Evolutionary conservation across 2,329 filamentous ascomycete species (phyloP).

Genomic region (Diaporthe aspalathi): DNA sequence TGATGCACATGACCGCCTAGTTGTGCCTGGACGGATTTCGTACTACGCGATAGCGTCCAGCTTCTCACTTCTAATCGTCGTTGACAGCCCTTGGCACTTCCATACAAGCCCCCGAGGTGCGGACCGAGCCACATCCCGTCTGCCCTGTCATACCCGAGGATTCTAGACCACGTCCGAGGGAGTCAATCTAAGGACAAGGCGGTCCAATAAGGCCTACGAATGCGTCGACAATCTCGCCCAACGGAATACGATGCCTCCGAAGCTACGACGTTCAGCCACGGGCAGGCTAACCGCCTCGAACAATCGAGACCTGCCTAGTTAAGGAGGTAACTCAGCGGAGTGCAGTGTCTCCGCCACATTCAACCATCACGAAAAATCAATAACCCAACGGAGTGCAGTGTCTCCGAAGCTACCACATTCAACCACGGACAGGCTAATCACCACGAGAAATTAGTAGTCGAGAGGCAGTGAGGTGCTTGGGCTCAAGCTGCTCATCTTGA

Average conservation of each 20-base stretch:
- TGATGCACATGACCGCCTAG: neutral
- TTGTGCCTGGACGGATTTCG: neutral
- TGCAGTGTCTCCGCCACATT: conserved; percentile 1
- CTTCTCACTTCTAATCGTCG: neutral
- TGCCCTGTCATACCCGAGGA: too few relatives aligned
- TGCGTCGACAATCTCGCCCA: neutral
- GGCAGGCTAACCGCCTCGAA: neutral
- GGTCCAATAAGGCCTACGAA: neutral
- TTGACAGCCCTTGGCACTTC: conserved; percentile 5
- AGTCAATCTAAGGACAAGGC: neutral
- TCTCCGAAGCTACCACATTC: neutral
- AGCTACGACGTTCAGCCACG: neutral
- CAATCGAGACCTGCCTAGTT: too few relatives aligned
- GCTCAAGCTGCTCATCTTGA: too few relatives aligned
- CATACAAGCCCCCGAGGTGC: neutral
- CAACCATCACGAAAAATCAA: neutral
- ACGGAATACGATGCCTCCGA: neutral
- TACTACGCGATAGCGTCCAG: neutral
- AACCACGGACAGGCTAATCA: neutral
- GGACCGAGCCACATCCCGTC: too few relatives aligned
- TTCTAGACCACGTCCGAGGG: too few relatives aligned
- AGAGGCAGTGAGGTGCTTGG: neutral
- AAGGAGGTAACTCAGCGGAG: neutral
- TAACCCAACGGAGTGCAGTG: neutral
- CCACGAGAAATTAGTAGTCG: neutral